Conservation (phyloP, 108 stramenopile species). For the Craspedostauros australis region DNA sequence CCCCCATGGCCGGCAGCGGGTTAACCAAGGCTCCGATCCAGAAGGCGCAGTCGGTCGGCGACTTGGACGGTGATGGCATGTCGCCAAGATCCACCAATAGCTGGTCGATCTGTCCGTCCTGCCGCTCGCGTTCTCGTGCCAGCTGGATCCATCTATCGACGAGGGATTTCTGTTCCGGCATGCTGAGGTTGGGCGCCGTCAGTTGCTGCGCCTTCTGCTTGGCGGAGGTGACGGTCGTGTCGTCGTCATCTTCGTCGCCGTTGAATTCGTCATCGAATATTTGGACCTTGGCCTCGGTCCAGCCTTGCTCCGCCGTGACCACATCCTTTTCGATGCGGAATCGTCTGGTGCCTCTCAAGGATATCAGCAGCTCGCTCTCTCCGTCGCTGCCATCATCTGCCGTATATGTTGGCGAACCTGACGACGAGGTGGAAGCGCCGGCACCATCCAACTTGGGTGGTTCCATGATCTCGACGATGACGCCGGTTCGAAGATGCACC, state of each 20-base stretch:
- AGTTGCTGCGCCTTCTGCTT: slow-evolving; percentile 43
- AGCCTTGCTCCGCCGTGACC: slow-evolving; percentile 40
- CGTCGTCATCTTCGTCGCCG: slow-evolving; percentile 14
- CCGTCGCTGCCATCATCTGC: neutral
- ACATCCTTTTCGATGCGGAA: slow-evolving; percentile 48
- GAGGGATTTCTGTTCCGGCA: slow-evolving; percentile 29
- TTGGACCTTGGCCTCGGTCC: slow-evolving; percentile 53
- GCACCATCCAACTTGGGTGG: slow-evolving; percentile 22
- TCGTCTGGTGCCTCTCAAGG: slow-evolving; percentile 37
- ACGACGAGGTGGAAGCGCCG: neutral
- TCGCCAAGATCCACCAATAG: slow-evolving; percentile 43
- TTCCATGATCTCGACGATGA: slow-evolving; percentile 51
- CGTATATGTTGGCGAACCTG: neutral
- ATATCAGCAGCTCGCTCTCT: slow-evolving; percentile 29
- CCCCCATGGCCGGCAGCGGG: slow-evolving; percentile 70
- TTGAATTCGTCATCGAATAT: slow-evolving; percentile 27
- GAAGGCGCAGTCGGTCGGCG: slow-evolving; percentile 70
- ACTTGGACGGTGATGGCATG: slow-evolving; percentile 50
- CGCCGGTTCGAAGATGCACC: slow-evolving; percentile 43
- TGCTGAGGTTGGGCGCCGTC: slow-evolving; percentile 47
- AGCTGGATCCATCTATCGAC: slow-evolving; percentile 67
- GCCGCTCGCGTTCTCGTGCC: slow-evolving; percentile 49
- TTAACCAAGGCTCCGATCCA: slow-evolving; percentile 77
- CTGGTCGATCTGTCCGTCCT: slow-evolving; percentile 46
- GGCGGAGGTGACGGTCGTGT: slow-evolving; percentile 44